Evolutionary conservation across 116 monocot species (phyloP).

Genomic region (Phalaenopsis hybrid): DNA sequence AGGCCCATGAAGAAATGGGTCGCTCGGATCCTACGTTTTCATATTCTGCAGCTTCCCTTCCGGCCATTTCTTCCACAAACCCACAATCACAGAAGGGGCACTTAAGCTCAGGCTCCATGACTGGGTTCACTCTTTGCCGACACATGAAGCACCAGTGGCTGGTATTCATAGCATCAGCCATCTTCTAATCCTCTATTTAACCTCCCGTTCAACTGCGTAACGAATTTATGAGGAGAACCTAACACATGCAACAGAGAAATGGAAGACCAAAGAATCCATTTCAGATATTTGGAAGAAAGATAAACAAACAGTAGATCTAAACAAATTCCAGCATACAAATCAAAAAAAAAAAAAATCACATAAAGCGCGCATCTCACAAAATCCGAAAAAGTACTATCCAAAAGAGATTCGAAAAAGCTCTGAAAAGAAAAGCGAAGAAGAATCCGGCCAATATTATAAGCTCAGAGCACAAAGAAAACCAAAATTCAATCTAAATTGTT

Average conservation of each 20-base stretch:
- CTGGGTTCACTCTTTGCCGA: conserved; percentile 22
- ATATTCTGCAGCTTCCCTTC: neutral
- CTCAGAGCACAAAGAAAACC: neutral
- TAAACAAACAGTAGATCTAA: neutral
- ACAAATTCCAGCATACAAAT: neutral
- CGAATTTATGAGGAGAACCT: neutral
- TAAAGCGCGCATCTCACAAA: too few species aligned
- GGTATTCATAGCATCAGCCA: conserved; percentile 18
- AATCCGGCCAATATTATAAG: neutral
- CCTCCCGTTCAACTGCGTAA: neutral
- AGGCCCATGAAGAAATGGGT: conserved; percentile 25
- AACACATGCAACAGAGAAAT: neutral
- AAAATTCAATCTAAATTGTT: neutral
- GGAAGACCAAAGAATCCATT: neutral
- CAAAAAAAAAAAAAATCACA: too few species aligned
- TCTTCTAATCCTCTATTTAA: neutral
- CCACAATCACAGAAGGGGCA: conserved; percentile 44
- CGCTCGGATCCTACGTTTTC: conserved; percentile 20
- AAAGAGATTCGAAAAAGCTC: neutral
- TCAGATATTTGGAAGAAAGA: neutral
- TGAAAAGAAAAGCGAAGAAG: neutral
- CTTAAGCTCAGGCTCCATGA: conserved; percentile 36
- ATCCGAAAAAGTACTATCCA: neutral
- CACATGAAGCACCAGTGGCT: conserved; percentile 45
- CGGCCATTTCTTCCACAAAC: conserved; percentile 40